phyloP scores from a whole-genome alignment of 1,284 basidiomycete species.

The Ustilago curta region DNA sequence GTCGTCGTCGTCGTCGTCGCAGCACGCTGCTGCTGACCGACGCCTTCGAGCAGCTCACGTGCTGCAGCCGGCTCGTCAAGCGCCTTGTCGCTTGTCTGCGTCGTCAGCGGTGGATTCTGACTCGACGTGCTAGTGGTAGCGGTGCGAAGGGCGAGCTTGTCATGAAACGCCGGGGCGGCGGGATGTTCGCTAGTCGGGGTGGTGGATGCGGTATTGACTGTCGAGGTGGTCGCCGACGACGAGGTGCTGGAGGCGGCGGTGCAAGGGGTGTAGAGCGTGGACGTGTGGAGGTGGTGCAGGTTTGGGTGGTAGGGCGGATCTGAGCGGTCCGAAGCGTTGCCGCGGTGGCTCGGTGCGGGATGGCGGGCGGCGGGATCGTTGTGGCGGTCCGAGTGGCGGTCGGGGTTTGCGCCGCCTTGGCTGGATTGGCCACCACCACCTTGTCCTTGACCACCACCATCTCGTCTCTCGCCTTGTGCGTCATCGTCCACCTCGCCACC shows the following conservation, averaged over 20 bases:
- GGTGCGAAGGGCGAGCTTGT: conserved; percentile 2
- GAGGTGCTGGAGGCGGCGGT: conserved; percentile 3
- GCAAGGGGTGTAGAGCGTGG: conserved; percentile 2
- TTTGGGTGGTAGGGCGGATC: background rate
- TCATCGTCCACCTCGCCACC: conserved; percentile 13
- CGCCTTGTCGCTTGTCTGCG: background rate
- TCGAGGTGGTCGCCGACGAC: conserved; percentile 10
- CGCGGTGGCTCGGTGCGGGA: too few relatives aligned
- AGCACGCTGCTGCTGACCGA: background rate
- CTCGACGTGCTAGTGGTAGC: background rate
- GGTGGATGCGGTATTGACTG: conserved; percentile 23
- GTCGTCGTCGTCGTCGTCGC: background rate
- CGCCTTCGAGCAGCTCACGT: too few relatives aligned
- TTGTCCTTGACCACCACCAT: conserved; percentile 1
- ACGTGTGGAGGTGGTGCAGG: background rate
- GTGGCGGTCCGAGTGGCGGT: background rate
- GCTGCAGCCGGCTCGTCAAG: background rate
- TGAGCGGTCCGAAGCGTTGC: background rate
- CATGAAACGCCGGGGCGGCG: background rate
- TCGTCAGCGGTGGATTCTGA: background rate
- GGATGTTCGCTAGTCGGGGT: conserved; percentile 32
- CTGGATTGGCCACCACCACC: background rate
- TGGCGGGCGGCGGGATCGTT: background rate
- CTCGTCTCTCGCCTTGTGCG: background rate
- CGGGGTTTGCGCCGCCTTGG: background rate